phyloP scores from a whole-genome alignment of 2,329 filamentous ascomycete species.

The Cryphonectria radicalis region DNA sequence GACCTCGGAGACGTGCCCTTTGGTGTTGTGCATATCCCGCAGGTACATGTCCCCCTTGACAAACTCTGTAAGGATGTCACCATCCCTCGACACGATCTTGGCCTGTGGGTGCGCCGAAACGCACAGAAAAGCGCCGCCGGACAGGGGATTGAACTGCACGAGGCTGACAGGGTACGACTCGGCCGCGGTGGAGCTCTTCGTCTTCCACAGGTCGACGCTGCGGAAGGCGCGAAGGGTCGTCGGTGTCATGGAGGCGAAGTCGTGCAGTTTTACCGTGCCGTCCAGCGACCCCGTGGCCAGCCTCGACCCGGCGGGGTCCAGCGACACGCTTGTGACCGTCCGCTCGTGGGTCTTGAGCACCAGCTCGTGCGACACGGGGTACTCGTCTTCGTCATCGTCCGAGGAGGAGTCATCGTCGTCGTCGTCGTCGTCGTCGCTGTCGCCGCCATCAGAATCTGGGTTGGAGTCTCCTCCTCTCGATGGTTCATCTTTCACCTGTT shows the following conservation, averaged over 20 bases:
- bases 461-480: slow-evolving; percentile 33
- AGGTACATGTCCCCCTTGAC: slow-evolving; percentile 99
- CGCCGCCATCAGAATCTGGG: slow-evolving; percentile 33
- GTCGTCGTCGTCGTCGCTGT: slow-evolving; percentile 43
- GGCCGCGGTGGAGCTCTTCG: slow-evolving; percentile 70
- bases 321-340: slow-evolving; percentile 79
- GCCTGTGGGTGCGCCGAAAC: slow-evolving; percentile 89
- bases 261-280: slow-evolving; percentile 88
- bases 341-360: slow-evolving; percentile 90
- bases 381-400: slow-evolving; percentile 80
- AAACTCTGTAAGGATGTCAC: slow-evolving; percentile 83
- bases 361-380: slow-evolving; percentile 90
- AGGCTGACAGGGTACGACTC: slow-evolving; percentile 90
- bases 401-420: slow-evolving; percentile 55
- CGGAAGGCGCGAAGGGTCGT: slow-evolving; percentile 94
- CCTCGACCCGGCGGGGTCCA: slow-evolving; percentile 84
- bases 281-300: slow-evolving; percentile 91
- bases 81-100: slow-evolving; percentile 86
- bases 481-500: slow-evolving; percentile 37
- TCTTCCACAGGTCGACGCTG: slow-evolving; percentile 82
- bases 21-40: slow-evolving; percentile 95
- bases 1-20: slow-evolving; percentile 92
- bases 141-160: slow-evolving; percentile 82
- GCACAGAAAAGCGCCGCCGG: slow-evolving; percentile 81
- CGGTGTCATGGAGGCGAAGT: slow-evolving; percentile 94